Base-by-base conservation (phyloP, 1,139 yeast genomes). In the Trichomonascaceae sp. region DNA sequence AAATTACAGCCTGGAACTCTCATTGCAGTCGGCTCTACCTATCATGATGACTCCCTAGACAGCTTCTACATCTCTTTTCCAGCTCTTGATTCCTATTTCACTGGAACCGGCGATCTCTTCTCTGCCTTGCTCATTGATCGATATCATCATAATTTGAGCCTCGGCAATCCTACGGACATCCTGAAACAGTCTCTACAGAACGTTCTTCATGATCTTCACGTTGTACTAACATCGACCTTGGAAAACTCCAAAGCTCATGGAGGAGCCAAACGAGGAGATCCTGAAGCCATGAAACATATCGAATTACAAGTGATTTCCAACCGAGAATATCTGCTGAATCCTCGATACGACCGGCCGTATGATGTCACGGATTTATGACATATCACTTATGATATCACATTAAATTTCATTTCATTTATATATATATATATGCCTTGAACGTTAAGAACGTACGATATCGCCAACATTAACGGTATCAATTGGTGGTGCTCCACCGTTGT, bases 41-140 rank as follows among this genome's bases (percentile, higher is more conserved):
- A 45, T 36, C 59, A 43, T 47, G 52, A 57, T 3, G 10, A 30
- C n/a, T 19, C 38, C 5, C 17, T 27, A 15, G 24, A 54, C 43
- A 60, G 70, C 7, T 72, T 72, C 55, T 73, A 71, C 67, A 78
- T 79, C 68, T 68, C 75, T 61, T 74, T 83, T 17, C 82, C 84
- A 4, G 70, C 75, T 46, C 79, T 88, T 53, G 77, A 84, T 49
- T 84, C 91, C 1, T 84, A 85, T 59, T 91, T 91, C 68, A 86
- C 95, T 1, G 98, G 99, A 0, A 90, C 93, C 4, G 99, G 99
- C 1, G 99, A 93, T 64, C 72, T 93, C 46, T 89, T 93, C 66
- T 81, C 95, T 0, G 95, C 96, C 0, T 67, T 91, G 47, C 68
- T 90, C 43, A 68, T 87, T 1, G 93, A 88, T 69, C 75, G 84